phyloP scores from a whole-genome alignment of 1,284 basidiomycete species.

The Sparassis latifolia region DNA sequence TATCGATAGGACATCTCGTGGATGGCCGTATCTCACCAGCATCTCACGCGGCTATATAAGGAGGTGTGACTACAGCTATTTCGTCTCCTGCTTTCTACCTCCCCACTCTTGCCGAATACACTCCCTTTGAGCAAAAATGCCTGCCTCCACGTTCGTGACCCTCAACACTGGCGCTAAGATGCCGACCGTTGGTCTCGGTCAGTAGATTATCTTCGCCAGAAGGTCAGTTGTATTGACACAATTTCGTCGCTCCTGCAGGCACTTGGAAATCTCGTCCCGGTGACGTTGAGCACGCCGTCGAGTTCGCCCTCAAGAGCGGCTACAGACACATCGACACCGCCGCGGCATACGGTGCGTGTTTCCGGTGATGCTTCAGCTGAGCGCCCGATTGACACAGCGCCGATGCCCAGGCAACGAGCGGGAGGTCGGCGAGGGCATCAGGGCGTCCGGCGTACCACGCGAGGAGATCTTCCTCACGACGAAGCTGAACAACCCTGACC shows the following conservation, averaged over 20 bases:
- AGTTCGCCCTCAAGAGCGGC: conserved; percentile 64
- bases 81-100: no score
- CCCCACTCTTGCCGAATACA: no score
- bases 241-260: conserved; percentile 28
- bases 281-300: conserved; percentile 60
- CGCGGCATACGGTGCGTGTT: conserved; percentile 29
- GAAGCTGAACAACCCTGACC: conserved; percentile 72
- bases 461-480: conserved; percentile 70
- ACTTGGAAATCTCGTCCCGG: conserved; percentile 76
- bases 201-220: conserved; percentile 8
- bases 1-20: no score
- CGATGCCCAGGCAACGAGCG: conserved; percentile 42
- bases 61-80: no score
- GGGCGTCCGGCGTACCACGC: conserved; percentile 61
- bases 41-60: no score
- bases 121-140: conserved; percentile 11
- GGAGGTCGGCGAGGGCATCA: conserved; percentile 78
- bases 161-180: conserved; percentile 73
- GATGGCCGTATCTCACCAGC: no score
- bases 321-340: conserved; percentile 76
- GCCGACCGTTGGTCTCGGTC: conserved; percentile 73
- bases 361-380: background rate
- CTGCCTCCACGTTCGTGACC: conserved; percentile 34
- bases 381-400: background rate
- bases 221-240: background rate